These are phyloP conservation scores for Eucalyptus tenuipes DNA, from an alignment of 345 rosid species.

Conservation along the genomic window DNA sequence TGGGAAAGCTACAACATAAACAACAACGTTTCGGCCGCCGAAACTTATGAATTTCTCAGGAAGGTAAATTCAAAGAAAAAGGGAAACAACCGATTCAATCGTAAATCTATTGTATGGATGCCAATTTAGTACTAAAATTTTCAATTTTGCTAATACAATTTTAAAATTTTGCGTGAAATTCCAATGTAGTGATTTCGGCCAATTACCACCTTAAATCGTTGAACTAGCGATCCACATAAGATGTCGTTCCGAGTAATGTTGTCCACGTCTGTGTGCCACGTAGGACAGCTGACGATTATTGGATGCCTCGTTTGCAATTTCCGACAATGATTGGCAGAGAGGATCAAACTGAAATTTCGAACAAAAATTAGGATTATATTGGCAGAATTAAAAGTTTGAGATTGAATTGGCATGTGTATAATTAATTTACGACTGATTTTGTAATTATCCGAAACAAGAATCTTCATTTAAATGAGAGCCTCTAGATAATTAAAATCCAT, in stretches of 20 bases:
- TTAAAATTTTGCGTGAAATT: no score
- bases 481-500: neutral
- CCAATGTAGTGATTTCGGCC: no score
- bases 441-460: neutral
- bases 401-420: neutral
- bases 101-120: neutral
- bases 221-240: neutral
- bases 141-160: no score
- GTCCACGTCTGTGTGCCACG: neutral
- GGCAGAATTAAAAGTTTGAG: neutral
- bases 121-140: no score
- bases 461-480: neutral
- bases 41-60: constrained; percentile 1
- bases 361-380: no score
- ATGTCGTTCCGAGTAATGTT: neutral
- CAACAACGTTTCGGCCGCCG: neutral
- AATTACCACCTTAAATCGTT: neutral
- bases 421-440: no score
- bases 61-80: constrained; percentile 1
- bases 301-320: neutral
- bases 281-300: fast-evolving
- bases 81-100: neutral
- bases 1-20: neutral
- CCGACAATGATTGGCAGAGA: fast-evolving
- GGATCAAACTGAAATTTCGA: fast-evolving